These are phyloP conservation scores for Spergularia azorica DNA, from an alignment of 179 eudicot species.

Conservation along the genomic window DNA sequence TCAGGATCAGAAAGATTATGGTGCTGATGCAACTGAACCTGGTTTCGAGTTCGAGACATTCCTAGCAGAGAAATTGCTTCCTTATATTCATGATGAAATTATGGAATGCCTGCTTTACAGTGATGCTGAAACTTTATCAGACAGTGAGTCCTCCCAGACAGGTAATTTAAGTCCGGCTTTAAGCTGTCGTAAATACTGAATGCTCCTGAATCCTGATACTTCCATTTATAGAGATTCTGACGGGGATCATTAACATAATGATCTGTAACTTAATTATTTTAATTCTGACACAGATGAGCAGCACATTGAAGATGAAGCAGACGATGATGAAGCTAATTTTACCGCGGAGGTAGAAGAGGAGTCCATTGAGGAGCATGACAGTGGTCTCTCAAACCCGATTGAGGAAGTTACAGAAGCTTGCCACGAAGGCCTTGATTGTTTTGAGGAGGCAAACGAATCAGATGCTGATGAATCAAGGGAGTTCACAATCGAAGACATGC, in stretches of 20 bases:
- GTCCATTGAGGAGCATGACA: constrained; percentile 8
- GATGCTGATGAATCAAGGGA: constrained; percentile 19
- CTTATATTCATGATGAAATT: constrained; percentile 41
- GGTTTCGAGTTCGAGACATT: constrained; percentile 27
- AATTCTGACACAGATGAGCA: constrained; percentile 18
- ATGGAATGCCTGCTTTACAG: constrained; percentile 35
- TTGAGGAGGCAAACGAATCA: constrained; percentile 14
- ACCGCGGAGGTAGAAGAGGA: constrained; percentile 1
- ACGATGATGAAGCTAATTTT: neutral
- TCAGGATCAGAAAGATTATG: constrained; percentile 17
- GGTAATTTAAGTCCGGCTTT: constrained; percentile 20
- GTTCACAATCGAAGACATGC: neutral
- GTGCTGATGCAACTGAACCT: constrained; percentile 23
- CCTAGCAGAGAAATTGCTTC: constrained; percentile 23
- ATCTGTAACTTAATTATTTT: constrained; percentile 1
- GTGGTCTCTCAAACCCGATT: neutral
- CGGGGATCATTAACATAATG: neutral
- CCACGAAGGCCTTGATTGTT: constrained; percentile 17
- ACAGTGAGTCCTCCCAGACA: constrained; percentile 27
- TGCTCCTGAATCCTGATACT: neutral
- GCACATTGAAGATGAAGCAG: constrained; percentile 6
- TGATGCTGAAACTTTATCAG: constrained; percentile 36
- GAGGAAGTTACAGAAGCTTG: constrained; percentile 12
- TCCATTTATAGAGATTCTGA: neutral
- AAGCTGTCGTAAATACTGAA: neutral